Conservation (phyloP, 306 rosid genomes). For the Ammopiptanthus mongolicus region DNA sequence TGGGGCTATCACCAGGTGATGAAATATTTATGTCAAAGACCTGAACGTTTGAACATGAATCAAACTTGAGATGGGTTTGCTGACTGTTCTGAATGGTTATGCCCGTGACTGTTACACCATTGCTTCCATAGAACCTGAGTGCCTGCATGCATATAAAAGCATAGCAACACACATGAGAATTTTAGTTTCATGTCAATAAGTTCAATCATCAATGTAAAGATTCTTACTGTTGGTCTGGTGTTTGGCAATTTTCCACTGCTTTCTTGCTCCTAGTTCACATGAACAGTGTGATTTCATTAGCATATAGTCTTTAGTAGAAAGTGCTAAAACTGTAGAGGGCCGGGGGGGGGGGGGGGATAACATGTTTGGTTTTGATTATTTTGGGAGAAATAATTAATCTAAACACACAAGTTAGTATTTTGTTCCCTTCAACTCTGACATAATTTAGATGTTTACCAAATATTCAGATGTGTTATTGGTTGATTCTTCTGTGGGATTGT, state of each 20-base stretch:
- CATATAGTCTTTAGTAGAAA: not conserved
- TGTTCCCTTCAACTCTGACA: not conserved
- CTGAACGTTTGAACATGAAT: constrained; percentile 49
- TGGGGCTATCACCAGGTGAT: constrained; percentile 72
- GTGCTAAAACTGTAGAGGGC: not conserved
- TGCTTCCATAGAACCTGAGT: constrained; percentile 66
- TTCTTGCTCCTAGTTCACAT: not conserved
- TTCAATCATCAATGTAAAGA: not conserved
- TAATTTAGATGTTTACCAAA: not conserved
- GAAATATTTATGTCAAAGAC: constrained; percentile 42
- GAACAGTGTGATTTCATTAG: not conserved
- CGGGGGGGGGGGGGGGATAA: too few species aligned
- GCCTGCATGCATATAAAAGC: constrained; percentile 37
- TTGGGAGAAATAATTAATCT: too few species aligned
- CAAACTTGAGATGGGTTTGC: constrained; percentile 65
- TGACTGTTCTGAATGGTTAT: constrained; percentile 74
- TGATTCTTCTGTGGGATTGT: constrained; percentile 29
- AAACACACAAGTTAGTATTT: too few species aligned
- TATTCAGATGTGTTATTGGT: not conserved
- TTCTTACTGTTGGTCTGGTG: constrained; percentile 62
- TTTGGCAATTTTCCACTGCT: constrained; percentile 30
- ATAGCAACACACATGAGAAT: not conserved
- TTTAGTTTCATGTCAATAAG: not conserved
- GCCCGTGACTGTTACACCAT: constrained; percentile 51
- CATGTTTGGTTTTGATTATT: too few species aligned